Evolutionary conservation across 306 rosid genomes (phyloP), one percentile per base, ranked within the genome.

Genomic region (Fragaria iinumae): DNA sequence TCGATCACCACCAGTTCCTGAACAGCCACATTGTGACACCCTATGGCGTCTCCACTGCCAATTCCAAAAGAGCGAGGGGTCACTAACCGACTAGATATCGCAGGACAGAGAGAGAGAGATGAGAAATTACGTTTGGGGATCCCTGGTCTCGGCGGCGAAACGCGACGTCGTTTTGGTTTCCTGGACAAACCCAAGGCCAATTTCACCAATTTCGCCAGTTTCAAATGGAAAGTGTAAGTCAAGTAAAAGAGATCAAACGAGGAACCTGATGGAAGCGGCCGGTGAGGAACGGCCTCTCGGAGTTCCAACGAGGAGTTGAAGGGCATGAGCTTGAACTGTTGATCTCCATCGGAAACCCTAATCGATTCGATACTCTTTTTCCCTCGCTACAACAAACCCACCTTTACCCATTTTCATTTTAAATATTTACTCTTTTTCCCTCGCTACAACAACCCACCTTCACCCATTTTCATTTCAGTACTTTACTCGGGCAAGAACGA

Each of bases 1-100:
- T 95, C 98, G 78, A 95, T 90, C 53, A 95, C 93, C 72, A 95
- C 86, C 85, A 95, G 97, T 86, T 95, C 98, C 98, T 95, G 98
- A 83, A 95, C 89, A 27, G 97, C 85, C 43, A 97, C 87, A 81
- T 83, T 83, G 79, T 92, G 90, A 67, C 84, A 90, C 13, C 97
- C 97, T 5, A 95, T 88, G 16, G 93, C 88, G 12, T 84, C 44
- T 7, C 1, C 88, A 52, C 69, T 76, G 71, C 87, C 76, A 67
- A 50, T 38, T 38, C 41, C 41, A 38, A 38, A 38, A 38, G n/a
- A 18, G 14, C 56, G 23, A 62, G 53, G 27, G 36, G 23, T 1
- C 1, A 36, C 7, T 10, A 34, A 18, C 14, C 36, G 0, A 38
- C 7, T 38, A 38, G 41, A 38, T 4, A 38, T 38, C 0, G 4